A percentile compares a stretch with the other conserved stretches of the same genome.
Conservation (phyloP, 371 early-diverging fungal species). For the Lichtheimia corymbifera region DNA sequence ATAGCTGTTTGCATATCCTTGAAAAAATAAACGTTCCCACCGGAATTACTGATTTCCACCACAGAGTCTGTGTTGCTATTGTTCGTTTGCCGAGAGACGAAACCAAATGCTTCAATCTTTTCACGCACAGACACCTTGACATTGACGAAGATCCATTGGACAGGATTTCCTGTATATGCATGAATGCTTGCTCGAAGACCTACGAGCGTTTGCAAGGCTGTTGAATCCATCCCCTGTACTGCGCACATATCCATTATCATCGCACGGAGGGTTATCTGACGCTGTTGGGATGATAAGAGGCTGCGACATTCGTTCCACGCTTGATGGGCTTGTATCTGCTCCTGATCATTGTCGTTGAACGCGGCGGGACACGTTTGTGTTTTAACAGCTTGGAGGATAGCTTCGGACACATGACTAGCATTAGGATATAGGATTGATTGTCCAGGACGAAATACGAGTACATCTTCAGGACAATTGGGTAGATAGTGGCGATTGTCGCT, state of each 20-base stretch:
- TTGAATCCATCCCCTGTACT: conserved; percentile 71
- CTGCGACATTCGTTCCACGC: conserved; percentile 10
- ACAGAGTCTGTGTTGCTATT: not conserved
- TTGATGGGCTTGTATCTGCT: not conserved
- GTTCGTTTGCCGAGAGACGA: not conserved
- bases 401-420: conserved; percentile 19
- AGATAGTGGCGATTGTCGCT: conserved; percentile 6
- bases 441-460: conserved; percentile 17
- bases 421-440: conserved; percentile 24
- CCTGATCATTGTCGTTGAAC: not conserved
- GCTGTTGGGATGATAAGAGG: conserved; percentile 29
- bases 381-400: conserved; percentile 10
- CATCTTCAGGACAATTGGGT: conserved; percentile 14
- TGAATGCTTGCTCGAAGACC: conserved; percentile 40
- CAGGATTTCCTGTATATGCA: conserved; percentile 21
- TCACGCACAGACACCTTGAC: conserved; percentile 7
- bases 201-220: conserved; percentile 71
- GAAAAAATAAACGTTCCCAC: not conserved
- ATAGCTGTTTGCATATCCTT: not conserved
- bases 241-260: conserved; percentile 74
- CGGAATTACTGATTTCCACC: not conserved
- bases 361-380: not conserved
- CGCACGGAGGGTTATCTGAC: conserved; percentile 47
- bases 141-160: conserved; percentile 26
- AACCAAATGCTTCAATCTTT: conserved; percentile 12